These are phyloP conservation scores for Cladophialophora carrionii DNA, from an alignment of 2,329 filamentous ascomycete species.

Conservation along the genomic window DNA sequence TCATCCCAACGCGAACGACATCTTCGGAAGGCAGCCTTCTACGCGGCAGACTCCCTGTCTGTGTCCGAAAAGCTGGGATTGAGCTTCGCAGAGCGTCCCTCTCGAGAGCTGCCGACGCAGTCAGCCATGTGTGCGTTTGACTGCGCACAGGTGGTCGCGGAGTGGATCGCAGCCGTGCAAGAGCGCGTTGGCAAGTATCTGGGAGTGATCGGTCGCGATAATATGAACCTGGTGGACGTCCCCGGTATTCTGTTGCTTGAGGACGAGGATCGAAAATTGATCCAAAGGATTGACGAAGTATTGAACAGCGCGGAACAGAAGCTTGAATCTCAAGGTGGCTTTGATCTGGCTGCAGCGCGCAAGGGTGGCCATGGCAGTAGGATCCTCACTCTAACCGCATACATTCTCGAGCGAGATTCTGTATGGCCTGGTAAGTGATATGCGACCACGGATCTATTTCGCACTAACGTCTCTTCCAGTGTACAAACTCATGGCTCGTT, in stretches of 20 bases:
- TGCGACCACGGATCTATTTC: not conserved
- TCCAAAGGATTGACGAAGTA: slow-evolving; percentile 81
- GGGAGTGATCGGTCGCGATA: slow-evolving; percentile 81
- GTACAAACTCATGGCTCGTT: slow-evolving; percentile 69
- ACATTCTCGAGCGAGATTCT: slow-evolving; percentile 83
- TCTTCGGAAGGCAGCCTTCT: slow-evolving; percentile 90
- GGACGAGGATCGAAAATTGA: slow-evolving; percentile 83
- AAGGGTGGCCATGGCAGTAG: slow-evolving; percentile 80
- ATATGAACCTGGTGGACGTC: slow-evolving; percentile 76
- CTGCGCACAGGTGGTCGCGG: slow-evolving; percentile 88
- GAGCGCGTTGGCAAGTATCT: slow-evolving; percentile 89
- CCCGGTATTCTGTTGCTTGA: slow-evolving; percentile 88
- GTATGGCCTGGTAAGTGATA: slow-evolving; percentile 81
- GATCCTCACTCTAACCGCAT: slow-evolving; percentile 79
- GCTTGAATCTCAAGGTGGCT: slow-evolving; percentile 41
- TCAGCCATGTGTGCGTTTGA: slow-evolving; percentile 92
- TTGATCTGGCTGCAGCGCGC: slow-evolving; percentile 43
- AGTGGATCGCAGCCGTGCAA: slow-evolving; percentile 92
- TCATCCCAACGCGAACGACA: slow-evolving; percentile 80
- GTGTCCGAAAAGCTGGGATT: slow-evolving; percentile 86
- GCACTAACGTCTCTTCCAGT: slow-evolving; percentile 50
- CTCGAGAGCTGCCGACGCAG: slow-evolving; percentile 83
- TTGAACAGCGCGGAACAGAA: slow-evolving; percentile 77
- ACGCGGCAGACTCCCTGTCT: slow-evolving; percentile 85
- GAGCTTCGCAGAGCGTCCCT: slow-evolving; percentile 81